phyloP scores from a whole-genome alignment of 2,329 filamentous ascomycete species.

The Trichoderma sp. region DNA sequence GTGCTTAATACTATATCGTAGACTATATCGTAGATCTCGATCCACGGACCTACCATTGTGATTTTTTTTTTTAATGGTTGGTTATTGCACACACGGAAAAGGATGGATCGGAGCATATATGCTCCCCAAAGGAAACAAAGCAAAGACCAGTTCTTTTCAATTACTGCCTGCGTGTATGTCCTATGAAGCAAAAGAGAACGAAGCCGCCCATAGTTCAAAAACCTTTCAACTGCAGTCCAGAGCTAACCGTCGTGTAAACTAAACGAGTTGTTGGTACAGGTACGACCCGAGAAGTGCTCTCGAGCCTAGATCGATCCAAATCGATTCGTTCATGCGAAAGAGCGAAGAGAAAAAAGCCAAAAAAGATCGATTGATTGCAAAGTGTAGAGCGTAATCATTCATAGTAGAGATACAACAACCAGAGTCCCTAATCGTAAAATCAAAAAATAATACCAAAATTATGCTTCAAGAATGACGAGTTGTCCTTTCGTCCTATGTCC shows the following conservation, averaged over 20 bases:
- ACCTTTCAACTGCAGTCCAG: background rate
- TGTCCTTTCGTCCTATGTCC: constrained; percentile 14
- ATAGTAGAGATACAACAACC: constrained; percentile 7
- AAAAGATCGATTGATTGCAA: background rate
- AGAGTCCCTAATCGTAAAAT: constrained; percentile 6
- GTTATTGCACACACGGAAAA: no score
- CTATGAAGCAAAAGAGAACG: background rate
- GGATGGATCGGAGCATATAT: background rate
- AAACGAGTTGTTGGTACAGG: no score
- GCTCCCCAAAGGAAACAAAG: background rate
- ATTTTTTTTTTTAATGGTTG: no score
- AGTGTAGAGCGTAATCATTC: background rate
- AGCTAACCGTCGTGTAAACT: no score
- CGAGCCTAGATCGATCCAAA: no score
- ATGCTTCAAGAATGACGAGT: constrained; percentile 15
- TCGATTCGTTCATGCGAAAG: background rate
- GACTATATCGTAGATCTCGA: no score
- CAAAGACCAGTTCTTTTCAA: background rate
- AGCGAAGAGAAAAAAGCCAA: background rate
- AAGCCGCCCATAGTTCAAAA: background rate
- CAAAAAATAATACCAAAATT: background rate
- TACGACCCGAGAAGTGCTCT: no score
- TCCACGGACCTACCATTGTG: background rate
- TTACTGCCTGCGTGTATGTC: background rate
- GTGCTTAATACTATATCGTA: background rate